phyloP scores from a whole-genome alignment of 805 yeast genomes.

The Yamadazyma scolyti region DNA sequence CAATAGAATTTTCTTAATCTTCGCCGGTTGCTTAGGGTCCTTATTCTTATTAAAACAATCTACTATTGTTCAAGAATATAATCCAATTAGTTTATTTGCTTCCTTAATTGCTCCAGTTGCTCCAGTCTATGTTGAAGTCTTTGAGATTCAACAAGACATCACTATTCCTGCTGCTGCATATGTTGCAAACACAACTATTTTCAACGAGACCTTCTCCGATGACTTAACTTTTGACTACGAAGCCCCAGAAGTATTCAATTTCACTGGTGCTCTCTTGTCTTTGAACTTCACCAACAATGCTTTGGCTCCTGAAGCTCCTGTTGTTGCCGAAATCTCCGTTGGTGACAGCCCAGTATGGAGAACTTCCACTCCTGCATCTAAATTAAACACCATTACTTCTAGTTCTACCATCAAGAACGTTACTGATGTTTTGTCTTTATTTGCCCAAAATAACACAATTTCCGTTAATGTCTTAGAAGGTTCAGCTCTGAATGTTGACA shows the following conservation, averaged over 20 bases:
- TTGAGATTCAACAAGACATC: conserved; percentile 10
- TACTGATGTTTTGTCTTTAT: conserved; percentile 20
- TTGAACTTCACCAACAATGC: conserved; percentile 21
- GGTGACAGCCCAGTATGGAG: conserved; percentile 24
- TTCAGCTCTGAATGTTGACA: conserved; percentile 10
- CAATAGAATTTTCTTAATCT: too few species aligned
- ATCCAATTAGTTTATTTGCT: not conserved
- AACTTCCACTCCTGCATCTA: conserved; percentile 20
- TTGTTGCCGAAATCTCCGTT: conserved; percentile 20
- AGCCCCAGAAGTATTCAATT: conserved; percentile 14
- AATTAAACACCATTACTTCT: conserved; percentile 11
- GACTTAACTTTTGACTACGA: conserved; percentile 8
- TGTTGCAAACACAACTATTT: conserved; percentile 5
- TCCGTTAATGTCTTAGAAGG: conserved; percentile 21
- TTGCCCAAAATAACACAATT: conserved; percentile 11
- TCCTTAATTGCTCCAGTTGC: not conserved
- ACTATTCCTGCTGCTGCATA: conserved; percentile 1
- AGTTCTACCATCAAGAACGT: conserved; percentile 21
- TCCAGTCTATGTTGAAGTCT: conserved; percentile 6
- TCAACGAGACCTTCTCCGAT: conserved; percentile 8
- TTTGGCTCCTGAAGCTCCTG: conserved; percentile 8
- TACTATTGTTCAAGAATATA: not conserved
- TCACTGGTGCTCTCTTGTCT: conserved; percentile 21
- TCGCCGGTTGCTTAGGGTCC: not conserved
- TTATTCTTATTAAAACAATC: not conserved